Base-by-base conservation (phyloP, 768 basidiomycete genomes). In the Antrodiella citrinella region DNA sequence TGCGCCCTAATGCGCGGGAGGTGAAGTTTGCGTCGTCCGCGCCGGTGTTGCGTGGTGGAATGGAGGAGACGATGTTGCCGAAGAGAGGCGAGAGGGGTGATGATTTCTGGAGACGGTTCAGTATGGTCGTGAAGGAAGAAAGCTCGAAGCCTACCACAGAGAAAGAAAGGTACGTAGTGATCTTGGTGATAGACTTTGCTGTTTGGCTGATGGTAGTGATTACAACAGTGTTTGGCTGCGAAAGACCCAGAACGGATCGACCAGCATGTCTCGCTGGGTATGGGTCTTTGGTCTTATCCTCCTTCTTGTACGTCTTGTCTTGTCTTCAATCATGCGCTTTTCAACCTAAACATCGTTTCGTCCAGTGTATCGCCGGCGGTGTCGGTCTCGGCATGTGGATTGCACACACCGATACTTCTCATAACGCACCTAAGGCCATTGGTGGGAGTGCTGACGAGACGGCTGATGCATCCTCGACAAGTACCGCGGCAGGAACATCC, bases 61-160 rank as follows among this genome's bases (percentile, higher is more conserved):
- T 71, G 1, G 88, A 91, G 63, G 85, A 82, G 39, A 77, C 80
- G 1, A 61, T 86, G 2, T 63, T 90, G 5, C 82, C 86, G 1
- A 71, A 71, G 38, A 75, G 85, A 42, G 85, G 86, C 2, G 80
- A 86, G 62, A 78, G 74, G 45, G 86, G 86, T 0, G 87, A 91
- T 58, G 84, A 90, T 58, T 91, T 91, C 67, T 91, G 89, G 89
- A 73, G 85, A 52, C 74, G 89, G 35, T 91, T 91, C 67, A 86
- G 84, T 53, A 88, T 90, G 72, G 81, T 91, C 54, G 87, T 80
- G 7, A 86, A 80, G 60, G 80, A 82, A 51, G 81, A 85, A 56
- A 70, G 68, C 50, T 60, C 58, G 50, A 73, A 69, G 53, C 63
- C 67, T 3, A 44, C 59, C 5, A 54, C 62, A 9, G 59, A 72